Base-by-base conservation (phyloP, 2,329 filamentous ascomycete genomes). In the Apiospora hydei region DNA sequence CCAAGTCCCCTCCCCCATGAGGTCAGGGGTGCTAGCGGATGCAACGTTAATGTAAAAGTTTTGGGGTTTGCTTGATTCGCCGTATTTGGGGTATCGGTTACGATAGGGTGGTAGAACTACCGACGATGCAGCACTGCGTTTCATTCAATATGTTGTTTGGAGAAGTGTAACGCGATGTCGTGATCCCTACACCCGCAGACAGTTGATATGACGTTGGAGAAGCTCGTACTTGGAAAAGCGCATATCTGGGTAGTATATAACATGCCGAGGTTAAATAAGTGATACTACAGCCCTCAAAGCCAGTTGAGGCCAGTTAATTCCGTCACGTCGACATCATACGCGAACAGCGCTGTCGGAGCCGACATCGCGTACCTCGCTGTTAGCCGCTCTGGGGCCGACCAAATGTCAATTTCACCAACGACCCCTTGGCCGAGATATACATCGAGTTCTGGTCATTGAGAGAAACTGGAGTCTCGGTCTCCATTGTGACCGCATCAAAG, bases 391-490 rank as follows among this genome's bases (percentile, higher is more conserved):
- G 57, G 34, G 57, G 57, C 10, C 11, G 34, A 14, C 57, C 57
- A 64, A 64, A 64, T 14, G 57, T 64, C 57, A 64, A 4, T 4
- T 64, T 64, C 18, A 18, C 66, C 66, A 68, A 7, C n/a, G 66
- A 68, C 41, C 66, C 66, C 41, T 24, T 47, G 8, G 66, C 41
- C 2, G n/a, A 30, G 14, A 68, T 68, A 4, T 18, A 46, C 5
- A 68, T 14, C 6, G 41, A 46, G n/a, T 34, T 47, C 38, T 68
- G 41, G 3, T 30, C 13, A n/a, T 68, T 21, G 10, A 68, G 66
- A 10, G n/a, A 18, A 30, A 46, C 41, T n/a, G 66, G 18, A 21
- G 34, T 26, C 26, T 68, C 66, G 14, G 6, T 6, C 4, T 46
- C 44, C 26, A 18, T 13, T 30, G 41, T 18, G 10, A 30, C 41